Evolutionary conservation across 768 basidiomycete species (phyloP).

Genomic region (Cystofilobasidium ferigula): DNA sequence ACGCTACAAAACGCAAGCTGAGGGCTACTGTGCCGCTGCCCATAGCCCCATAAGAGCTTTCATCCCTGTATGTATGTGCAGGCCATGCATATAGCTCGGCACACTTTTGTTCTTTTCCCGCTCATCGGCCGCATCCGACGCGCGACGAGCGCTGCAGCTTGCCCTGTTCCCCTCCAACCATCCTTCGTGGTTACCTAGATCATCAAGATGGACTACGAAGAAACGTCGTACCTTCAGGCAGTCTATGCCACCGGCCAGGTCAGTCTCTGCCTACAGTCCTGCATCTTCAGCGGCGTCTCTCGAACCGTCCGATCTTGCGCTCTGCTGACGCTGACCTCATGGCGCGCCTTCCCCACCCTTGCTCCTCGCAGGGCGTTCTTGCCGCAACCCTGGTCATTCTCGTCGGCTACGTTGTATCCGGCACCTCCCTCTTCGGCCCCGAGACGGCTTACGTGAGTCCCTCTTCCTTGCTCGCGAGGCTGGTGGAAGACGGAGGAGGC

Average conservation of each 20-base stretch:
- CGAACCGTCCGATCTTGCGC: too few relatives aligned
- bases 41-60: too few relatives aligned
- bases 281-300: background rate
- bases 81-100: too few relatives aligned
- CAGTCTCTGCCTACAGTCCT: background rate
- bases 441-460: slow-evolving; percentile 19
- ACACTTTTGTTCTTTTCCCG: too few relatives aligned
- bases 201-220: slow-evolving; percentile 25
- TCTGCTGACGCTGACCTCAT: background rate
- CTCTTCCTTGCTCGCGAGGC: background rate
- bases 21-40: too few relatives aligned
- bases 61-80: too few relatives aligned
- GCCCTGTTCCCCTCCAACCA: too few relatives aligned
- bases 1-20: too few relatives aligned
- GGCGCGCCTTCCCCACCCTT: background rate
- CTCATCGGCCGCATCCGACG: too few relatives aligned
- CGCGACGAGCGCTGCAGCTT: too few relatives aligned
- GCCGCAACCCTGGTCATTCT: slow-evolving; percentile 16
- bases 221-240: slow-evolving; percentile 1
- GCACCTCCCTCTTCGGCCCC: slow-evolving; percentile 6
- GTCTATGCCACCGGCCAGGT: slow-evolving; percentile 16
- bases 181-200: too few relatives aligned
- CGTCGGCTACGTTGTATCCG: slow-evolving; percentile 18
- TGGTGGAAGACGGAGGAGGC: background rate
- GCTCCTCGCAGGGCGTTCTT: slow-evolving; percentile 10